Conservation (phyloP, 768 basidiomycete genomes). For the Lactarius vividus region DNA sequence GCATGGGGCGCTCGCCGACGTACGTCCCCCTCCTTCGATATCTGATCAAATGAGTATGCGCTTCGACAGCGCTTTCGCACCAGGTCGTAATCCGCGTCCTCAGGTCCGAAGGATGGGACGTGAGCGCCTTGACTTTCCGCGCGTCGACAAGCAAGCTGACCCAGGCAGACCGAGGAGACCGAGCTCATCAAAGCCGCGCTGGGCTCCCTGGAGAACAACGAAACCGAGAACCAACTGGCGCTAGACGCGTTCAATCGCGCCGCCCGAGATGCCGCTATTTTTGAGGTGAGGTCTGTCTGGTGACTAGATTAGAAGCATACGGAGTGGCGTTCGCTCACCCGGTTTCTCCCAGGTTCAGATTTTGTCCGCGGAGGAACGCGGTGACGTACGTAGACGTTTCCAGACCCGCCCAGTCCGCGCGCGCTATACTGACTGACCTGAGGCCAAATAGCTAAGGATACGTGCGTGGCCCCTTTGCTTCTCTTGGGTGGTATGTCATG, state of each 20-base stretch:
- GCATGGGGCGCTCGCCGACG: slow-evolving; percentile 9
- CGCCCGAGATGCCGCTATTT: neutral
- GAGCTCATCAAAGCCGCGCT: slow-evolving; percentile 12
- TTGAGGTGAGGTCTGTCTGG: slow-evolving; percentile 8
- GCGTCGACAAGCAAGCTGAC: neutral
- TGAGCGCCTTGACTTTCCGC: neutral
- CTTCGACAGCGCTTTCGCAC: no score
- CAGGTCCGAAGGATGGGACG: slow-evolving; percentile 12
- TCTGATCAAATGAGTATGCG: neutral
- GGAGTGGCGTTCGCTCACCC: neutral
- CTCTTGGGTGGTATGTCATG: neutral
- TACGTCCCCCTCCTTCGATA: neutral
- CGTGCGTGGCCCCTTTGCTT: slow-evolving; percentile 7
- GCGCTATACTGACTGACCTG: neutral
- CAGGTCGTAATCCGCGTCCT: slow-evolving; percentile 12
- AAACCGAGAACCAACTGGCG: slow-evolving; percentile 4
- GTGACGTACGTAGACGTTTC: slow-evolving; percentile 12
- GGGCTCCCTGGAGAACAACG: slow-evolving; percentile 5
- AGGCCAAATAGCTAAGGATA: slow-evolving; percentile 13
- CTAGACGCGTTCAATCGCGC: slow-evolving; percentile 7
- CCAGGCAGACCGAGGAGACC: slow-evolving; percentile 1
- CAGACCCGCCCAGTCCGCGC: neutral
- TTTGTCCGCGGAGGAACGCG: slow-evolving; percentile 15
- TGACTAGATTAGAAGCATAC: neutral
- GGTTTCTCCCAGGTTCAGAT: slow-evolving; percentile 8